phyloP scores from a whole-genome alignment of 768 basidiomycete species.

The Mycena chlorophos region DNA sequence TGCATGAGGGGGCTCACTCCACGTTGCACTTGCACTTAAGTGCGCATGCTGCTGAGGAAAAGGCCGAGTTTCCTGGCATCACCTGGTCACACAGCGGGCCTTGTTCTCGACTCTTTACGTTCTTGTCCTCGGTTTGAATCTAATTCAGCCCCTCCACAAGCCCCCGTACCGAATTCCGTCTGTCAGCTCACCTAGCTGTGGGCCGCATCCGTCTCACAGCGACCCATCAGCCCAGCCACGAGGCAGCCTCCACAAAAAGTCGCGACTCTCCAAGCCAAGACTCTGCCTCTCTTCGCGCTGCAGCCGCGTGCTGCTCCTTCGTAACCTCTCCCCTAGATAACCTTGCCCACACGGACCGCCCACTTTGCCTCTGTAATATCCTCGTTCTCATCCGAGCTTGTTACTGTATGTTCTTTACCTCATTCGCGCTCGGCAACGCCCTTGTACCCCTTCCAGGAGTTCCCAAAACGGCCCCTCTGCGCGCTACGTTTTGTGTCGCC shows the following conservation, averaged over 20 bases:
- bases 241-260: constrained; percentile 9
- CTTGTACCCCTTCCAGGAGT: not conserved
- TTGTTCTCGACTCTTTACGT: constrained; percentile 1
- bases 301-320: not conserved
- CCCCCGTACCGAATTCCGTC: not conserved
- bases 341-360: not conserved
- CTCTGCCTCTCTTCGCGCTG: constrained; percentile 6
- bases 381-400: not conserved
- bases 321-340: constrained; percentile 12
- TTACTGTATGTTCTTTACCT: constrained; percentile 10
- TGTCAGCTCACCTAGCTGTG: constrained; percentile 3
- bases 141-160: constrained; percentile 7
- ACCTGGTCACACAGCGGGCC: not conserved
- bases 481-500: not conserved
- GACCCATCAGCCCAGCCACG: not conserved
- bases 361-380: not conserved
- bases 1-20: constrained; percentile 3
- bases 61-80: not conserved
- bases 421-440: not conserved
- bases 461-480: too few species aligned
- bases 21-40: not conserved
- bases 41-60: not conserved
- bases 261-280: not conserved
- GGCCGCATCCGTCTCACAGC: constrained; percentile 3
- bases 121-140: not conserved